Evolutionary conservation across 768 basidiomycete genomes (phyloP).

Genomic region (Tricholoma hemisulphureum): DNA sequence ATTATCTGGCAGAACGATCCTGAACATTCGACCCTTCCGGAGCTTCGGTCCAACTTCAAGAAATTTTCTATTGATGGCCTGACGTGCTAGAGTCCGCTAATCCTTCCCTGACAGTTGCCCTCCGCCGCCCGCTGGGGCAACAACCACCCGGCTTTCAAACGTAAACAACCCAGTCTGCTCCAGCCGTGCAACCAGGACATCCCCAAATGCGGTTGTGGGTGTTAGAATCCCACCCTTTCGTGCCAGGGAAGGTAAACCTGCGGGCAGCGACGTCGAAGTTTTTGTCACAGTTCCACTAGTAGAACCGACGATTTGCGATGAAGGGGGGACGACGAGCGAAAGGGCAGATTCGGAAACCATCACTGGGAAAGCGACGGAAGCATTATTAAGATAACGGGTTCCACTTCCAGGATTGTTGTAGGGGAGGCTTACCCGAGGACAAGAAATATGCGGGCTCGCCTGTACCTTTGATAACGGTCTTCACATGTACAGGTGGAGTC

Average conservation of each 20-base stretch:
- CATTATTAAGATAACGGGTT: not conserved
- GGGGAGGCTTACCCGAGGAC: constrained; percentile 46
- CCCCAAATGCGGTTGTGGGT: constrained; percentile 79
- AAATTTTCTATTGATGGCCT: too few relatives aligned
- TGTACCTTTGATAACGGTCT: constrained; percentile 59
- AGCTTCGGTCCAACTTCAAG: too few relatives aligned
- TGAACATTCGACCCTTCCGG: too few relatives aligned
- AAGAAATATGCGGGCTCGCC: constrained; percentile 78
- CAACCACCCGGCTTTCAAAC: constrained; percentile 52
- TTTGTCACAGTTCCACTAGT: too few relatives aligned
- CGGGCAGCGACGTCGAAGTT: constrained; percentile 34
- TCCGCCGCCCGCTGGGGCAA: too few relatives aligned
- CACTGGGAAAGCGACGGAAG: constrained; percentile 44
- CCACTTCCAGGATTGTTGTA: not conserved
- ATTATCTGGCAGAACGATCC: too few relatives aligned
- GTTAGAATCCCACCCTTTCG: constrained; percentile 79
- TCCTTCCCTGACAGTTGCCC: too few relatives aligned
- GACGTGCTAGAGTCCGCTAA: too few relatives aligned
- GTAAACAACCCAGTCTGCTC: constrained; percentile 54
- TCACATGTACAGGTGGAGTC: constrained; percentile 46
- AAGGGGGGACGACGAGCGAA: constrained; percentile 53
- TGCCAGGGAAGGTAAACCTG: constrained; percentile 53
- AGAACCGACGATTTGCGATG: constrained; percentile 17
- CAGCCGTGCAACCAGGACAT: constrained; percentile 68
- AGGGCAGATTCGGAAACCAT: constrained; percentile 83